A percentile compares a stretch with the other conserved stretches of the same genome.
Evolutionary conservation across 1,139 yeast species (phyloP).

Genomic region (Blastobotrys petasosporus): DNA sequence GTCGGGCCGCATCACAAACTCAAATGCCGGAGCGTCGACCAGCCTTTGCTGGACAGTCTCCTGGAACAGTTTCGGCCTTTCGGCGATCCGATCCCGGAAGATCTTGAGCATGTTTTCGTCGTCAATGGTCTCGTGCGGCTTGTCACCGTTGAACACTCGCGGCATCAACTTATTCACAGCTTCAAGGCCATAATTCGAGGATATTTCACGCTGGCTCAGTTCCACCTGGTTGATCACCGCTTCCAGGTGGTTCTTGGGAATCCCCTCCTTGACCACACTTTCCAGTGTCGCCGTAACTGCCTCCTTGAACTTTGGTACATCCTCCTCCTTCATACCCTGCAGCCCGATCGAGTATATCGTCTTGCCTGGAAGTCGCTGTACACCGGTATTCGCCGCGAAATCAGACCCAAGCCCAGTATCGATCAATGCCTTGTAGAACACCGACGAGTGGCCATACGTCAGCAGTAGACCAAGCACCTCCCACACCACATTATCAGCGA

Average conservation of each 20-base stretch:
- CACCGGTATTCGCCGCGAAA: slow-evolving; percentile 81
- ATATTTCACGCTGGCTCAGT: slow-evolving; percentile 74
- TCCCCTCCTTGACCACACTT: slow-evolving; percentile 35
- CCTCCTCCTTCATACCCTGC: slow-evolving; percentile 59
- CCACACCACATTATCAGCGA: slow-evolving; percentile 67
- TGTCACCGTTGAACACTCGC: slow-evolving; percentile 78
- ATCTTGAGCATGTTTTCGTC: slow-evolving; percentile 54
- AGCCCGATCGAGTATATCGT: slow-evolving; percentile 80
- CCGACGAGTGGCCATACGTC: slow-evolving; percentile 89
- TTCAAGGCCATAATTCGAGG: slow-evolving; percentile 84
- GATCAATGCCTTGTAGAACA: slow-evolving; percentile 74
- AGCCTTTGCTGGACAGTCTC: slow-evolving; percentile 51
- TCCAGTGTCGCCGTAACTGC: slow-evolving; percentile 40
- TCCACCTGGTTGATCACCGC: slow-evolving; percentile 89
- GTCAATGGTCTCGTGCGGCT: slow-evolving; percentile 61
- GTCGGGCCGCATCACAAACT: slow-evolving; percentile 71
- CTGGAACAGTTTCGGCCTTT: slow-evolving; percentile 50
- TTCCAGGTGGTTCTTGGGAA: slow-evolving; percentile 60
- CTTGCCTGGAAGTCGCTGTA: slow-evolving; percentile 75
- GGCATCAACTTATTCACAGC: slow-evolving; percentile 69
- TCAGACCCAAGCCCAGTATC: slow-evolving; percentile 85
- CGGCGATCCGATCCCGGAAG: slow-evolving; percentile 55
- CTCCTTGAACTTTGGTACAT: slow-evolving; percentile 40
- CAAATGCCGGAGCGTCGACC: slow-evolving; percentile 51
- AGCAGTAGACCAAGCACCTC: slow-evolving; percentile 65